These are phyloP conservation scores for Fusarium sp. DNA, from an alignment of 2,329 filamentous ascomycete species.

Conservation along the genomic window DNA sequence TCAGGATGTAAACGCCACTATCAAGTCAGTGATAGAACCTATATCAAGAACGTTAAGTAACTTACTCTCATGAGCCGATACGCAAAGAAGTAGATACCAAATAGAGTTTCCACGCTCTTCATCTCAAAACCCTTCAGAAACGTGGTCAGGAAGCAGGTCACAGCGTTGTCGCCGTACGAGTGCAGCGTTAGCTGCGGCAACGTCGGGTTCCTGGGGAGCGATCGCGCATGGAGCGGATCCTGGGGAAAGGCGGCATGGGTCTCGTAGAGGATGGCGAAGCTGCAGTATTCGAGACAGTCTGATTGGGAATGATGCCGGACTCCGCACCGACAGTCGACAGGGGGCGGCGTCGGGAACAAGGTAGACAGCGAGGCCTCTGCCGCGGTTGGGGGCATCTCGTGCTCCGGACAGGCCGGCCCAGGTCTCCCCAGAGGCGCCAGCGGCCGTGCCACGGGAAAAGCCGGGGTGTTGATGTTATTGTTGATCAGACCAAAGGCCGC, in stretches of 20 bases:
- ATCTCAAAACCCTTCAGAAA: conserved; percentile 46
- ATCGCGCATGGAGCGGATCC: conserved; percentile 34
- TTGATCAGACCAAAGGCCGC: conserved; percentile 15
- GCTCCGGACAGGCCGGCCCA: conserved; percentile 8
- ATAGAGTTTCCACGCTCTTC: conserved; percentile 43
- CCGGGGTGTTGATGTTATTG: conserved; percentile 10
- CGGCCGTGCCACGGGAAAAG: conserved; percentile 22
- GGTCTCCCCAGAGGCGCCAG: not conserved
- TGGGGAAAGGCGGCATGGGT: conserved; percentile 43
- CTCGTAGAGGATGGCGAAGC: conserved; percentile 46
- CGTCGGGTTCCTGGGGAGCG: conserved; percentile 44
- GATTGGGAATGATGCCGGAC: conserved; percentile 41
- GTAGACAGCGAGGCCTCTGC: conserved; percentile 18
- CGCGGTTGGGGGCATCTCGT: conserved; percentile 22
- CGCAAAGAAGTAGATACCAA: conserved; percentile 45
- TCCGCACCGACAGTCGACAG: conserved; percentile 48
- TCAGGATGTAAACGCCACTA: conserved; percentile 47
- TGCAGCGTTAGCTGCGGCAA: conserved; percentile 44
- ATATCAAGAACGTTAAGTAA: not conserved
- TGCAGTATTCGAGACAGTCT: conserved; percentile 46
- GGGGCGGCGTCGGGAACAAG: conserved; percentile 28
- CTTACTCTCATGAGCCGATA: conserved; percentile 45
- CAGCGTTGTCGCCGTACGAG: conserved; percentile 42
- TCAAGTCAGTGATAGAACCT: not conserved
- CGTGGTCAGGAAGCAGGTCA: conserved; percentile 40